Conservation (phyloP, 306 rosid species). For the Malus sieversii region DNA sequence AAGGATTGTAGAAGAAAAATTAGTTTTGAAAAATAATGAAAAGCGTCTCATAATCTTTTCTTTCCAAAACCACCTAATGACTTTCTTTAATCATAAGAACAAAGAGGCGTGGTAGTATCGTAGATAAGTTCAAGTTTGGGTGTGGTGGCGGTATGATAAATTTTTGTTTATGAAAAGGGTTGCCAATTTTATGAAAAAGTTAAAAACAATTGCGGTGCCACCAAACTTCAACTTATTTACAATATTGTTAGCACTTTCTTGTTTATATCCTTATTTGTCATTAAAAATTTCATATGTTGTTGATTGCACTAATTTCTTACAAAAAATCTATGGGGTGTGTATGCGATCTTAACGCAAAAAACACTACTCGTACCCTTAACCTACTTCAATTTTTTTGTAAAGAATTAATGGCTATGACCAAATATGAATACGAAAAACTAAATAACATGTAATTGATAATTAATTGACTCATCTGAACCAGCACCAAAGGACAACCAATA, state of each 20-base stretch:
- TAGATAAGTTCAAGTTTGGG: not conserved
- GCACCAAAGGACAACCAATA: slow-evolving; percentile 9
- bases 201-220: not conserved
- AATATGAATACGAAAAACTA: too few relatives aligned
- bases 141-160: not conserved
- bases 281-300: not conserved
- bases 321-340: too few relatives aligned
- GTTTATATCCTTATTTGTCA: not conserved
- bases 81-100: not conserved
- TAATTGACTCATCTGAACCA: slow-evolving; percentile 8
- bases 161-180: too few relatives aligned
- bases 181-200: too few relatives aligned
- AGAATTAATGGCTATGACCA: not conserved
- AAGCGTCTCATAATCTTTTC: not conserved
- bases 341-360: too few relatives aligned
- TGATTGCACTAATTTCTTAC: not conserved
- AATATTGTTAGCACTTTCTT: not conserved
- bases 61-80: not conserved
- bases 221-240: not conserved
- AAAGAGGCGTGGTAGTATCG: not conserved
- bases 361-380: too few relatives aligned
- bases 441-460: too few relatives aligned
- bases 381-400: too few relatives aligned
- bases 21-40: not conserved
- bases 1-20: not conserved